Conservation (phyloP, 352 stramenopile species). For the Phytopythium cucurbitacearum region DNA sequence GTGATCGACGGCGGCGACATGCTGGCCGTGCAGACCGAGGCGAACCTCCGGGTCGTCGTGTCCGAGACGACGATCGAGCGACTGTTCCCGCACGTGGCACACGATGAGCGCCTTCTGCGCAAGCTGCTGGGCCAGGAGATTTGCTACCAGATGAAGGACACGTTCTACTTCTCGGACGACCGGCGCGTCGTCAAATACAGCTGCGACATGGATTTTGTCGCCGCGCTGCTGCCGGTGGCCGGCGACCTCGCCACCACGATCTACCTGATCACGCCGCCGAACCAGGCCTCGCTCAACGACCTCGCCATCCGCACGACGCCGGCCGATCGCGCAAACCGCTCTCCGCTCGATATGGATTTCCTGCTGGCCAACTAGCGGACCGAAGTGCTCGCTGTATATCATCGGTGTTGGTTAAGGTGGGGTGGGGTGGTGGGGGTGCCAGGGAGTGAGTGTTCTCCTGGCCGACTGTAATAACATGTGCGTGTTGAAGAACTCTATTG, state of each 20-base stretch:
- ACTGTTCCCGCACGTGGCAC: constrained; percentile 32
- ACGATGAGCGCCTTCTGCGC: constrained; percentile 14
- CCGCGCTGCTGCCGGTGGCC: constrained; percentile 22
- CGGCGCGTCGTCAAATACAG: constrained; percentile 37
- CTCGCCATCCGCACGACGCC: constrained; percentile 28
- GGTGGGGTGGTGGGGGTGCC: too few relatives aligned
- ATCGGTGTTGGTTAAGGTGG: too few relatives aligned
- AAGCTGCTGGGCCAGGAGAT: constrained; percentile 33
- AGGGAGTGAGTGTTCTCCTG: too few relatives aligned
- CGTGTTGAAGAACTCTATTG: too few relatives aligned
- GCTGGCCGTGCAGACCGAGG: constrained; percentile 29
- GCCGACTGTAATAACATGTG: too few relatives aligned
- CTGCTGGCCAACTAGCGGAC: constrained; percentile 8
- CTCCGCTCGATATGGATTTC: constrained; percentile 33
- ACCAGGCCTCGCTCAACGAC: constrained; percentile 29
- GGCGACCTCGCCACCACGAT: constrained; percentile 32
- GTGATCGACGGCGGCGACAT: constrained; percentile 29
- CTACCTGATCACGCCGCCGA: constrained; percentile 25
- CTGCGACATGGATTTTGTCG: constrained; percentile 36
- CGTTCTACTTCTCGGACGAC: constrained; percentile 40
- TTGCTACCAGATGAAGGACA: constrained; percentile 35
- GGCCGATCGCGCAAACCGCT: constrained; percentile 11
- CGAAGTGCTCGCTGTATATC: too few relatives aligned
- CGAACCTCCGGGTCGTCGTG: constrained; percentile 27
- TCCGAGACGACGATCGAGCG: constrained; percentile 33